phyloP scores from a whole-genome alignment of 345 rosid species.

The Eucalyptus regnans region DNA sequence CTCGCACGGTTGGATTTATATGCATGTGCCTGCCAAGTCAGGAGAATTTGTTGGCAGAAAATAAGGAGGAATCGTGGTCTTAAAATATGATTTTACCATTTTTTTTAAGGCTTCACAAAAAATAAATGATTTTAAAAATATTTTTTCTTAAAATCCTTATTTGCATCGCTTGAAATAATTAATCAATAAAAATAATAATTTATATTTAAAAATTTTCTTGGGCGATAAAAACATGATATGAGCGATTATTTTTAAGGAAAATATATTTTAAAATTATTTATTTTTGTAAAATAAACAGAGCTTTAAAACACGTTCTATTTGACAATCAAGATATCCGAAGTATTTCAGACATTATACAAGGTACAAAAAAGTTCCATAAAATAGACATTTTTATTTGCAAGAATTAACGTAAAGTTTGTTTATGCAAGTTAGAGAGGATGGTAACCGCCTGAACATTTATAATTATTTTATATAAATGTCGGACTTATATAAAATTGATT shows the following conservation, averaged over 20 bases:
- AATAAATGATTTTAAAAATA: no score
- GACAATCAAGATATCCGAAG: not conserved
- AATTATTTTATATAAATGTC: not conserved
- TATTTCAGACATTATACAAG: not conserved
- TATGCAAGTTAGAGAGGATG: not conserved
- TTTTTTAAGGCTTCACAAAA: not conserved
- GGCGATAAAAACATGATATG: no score
- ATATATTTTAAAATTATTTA: no score
- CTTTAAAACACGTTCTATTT: not conserved
- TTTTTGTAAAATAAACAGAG: rapidly evolving
- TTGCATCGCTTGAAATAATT: rapidly evolving
- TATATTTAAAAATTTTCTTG: no score
- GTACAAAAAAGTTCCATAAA: not conserved
- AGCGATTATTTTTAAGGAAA: rapidly evolving
- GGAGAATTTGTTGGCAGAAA: not conserved
- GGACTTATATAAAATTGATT: not conserved
- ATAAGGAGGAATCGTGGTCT: not conserved
- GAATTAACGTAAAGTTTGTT: not conserved
- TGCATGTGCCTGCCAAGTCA: not conserved
- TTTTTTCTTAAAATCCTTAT: no score
- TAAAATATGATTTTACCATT: not conserved
- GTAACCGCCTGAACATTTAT: not conserved
- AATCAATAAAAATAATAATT: no score
- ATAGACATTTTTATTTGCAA: not conserved
- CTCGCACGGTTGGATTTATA: not conserved